Evolutionary conservation across 345 rosid genomes (phyloP).

Genomic region (Lumnitzera racemosa): DNA sequence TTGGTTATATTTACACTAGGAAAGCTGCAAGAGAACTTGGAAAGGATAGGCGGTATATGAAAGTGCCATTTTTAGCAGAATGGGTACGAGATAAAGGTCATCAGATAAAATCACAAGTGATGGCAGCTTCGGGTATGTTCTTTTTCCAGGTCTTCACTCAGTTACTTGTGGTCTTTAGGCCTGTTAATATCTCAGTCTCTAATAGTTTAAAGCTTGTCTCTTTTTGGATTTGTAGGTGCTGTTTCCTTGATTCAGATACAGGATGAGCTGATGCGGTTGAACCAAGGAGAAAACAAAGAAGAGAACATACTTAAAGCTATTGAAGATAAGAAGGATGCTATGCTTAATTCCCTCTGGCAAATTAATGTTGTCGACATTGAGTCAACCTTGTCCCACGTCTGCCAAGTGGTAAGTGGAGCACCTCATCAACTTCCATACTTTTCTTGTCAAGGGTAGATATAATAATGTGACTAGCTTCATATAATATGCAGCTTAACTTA

Average conservation of each 20-base stretch:
- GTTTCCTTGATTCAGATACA: constrained; percentile 70
- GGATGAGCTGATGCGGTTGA: constrained; percentile 69
- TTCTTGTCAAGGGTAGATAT: too few species aligned
- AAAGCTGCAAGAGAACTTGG: constrained; percentile 89
- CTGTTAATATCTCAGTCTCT: neutral
- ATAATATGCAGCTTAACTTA: too few species aligned
- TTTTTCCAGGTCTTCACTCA: neutral
- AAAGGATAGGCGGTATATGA: constrained; percentile 74
- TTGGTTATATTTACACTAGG: constrained; percentile 90
- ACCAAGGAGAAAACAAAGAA: constrained; percentile 59
- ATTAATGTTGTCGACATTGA: constrained; percentile 93
- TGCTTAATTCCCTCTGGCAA: constrained; percentile 95
- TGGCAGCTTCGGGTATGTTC: constrained; percentile 84
- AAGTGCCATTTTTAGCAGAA: constrained; percentile 91
- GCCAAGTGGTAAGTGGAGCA: constrained; percentile 55
- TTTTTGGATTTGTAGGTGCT: constrained; percentile 47
- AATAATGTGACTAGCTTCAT: too few species aligned
- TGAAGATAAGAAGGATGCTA: constrained; percentile 66
- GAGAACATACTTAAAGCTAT: constrained; percentile 56
- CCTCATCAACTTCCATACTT: too few species aligned
- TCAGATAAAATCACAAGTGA: constrained; percentile 81
- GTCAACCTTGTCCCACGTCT: constrained; percentile 72
- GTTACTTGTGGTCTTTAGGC: neutral
- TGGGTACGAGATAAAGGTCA: constrained; percentile 99
- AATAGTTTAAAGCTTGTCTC: neutral